Percentiles rank a stretch among this genome's conserved stretches.
Conservation (phyloP, 2,329 filamentous ascomycete species). For the Lasiodiplodia sp. region DNA sequence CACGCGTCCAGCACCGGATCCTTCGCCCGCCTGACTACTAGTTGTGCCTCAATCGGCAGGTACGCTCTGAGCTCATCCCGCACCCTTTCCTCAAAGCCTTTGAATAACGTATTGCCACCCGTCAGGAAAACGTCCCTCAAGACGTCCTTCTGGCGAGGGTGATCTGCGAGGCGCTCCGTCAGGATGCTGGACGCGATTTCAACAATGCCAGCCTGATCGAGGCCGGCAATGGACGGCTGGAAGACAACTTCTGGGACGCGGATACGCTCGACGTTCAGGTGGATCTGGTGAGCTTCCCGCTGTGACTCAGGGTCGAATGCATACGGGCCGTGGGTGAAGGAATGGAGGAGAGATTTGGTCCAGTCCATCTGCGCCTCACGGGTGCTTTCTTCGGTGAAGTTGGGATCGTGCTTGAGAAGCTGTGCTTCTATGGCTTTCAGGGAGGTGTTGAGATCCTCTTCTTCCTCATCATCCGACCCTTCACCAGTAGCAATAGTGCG, state of each 20-base stretch:
- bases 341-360: slow-evolving; percentile 90
- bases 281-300: slow-evolving; percentile 83
- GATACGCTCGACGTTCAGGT: slow-evolving; percentile 96
- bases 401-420: slow-evolving; percentile 82
- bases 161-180: slow-evolving; percentile 73
- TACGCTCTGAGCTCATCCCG: slow-evolving; percentile 74
- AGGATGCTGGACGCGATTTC: slow-evolving; percentile 93
- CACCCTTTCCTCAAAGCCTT: slow-evolving; percentile 84
- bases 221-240: slow-evolving; percentile 86
- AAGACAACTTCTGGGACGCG: slow-evolving; percentile 93
- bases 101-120: slow-evolving; percentile 88
- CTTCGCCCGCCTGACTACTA: slow-evolving; percentile 75
- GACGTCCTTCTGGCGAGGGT: slow-evolving; percentile 69
- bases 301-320: slow-evolving; percentile 84
- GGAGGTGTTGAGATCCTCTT: slow-evolving; percentile 79
- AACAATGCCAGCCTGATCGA: slow-evolving; percentile 91
- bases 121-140: slow-evolving; percentile 90
- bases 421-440: slow-evolving; percentile 83
- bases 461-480: slow-evolving; percentile 84
- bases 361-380: slow-evolving; percentile 93
- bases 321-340: slow-evolving; percentile 86
- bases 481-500: slow-evolving; percentile 87
- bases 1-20: slow-evolving; percentile 88
- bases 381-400: slow-evolving; percentile 91
- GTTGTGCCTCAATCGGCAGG: slow-evolving; percentile 70